Base-by-base conservation (phyloP, 192 early-diverging fungal species). In the Endogone sp. region DNA sequence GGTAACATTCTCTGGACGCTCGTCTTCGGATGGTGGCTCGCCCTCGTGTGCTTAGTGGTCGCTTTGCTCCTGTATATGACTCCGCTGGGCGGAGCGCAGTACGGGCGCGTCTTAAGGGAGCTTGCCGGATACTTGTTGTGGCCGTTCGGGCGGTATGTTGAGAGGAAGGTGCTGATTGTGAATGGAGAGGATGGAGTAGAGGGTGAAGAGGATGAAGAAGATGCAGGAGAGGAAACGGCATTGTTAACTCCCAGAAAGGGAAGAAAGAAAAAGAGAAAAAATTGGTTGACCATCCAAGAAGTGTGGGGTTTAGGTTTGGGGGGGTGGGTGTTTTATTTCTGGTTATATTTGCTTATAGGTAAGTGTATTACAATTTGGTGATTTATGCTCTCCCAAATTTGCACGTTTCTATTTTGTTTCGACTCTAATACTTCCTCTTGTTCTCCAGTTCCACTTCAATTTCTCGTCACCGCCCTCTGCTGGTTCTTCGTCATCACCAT, bases 101-200 rank as follows among this genome's bases (percentile, higher is more conserved):
- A 90, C 74, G 80, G 82, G 3, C 66, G 84, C 56, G 91, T 95
- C 6, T 70, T 94, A 4, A 66, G 89, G 1, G 95, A 92, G 61
- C 82, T 97, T 0, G 86, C 89, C 29, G 79, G 85, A 60, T 99
- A 99, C 67, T 79, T 97, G n/a, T 79, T 99, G 23, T 97, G 94
- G 93, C 97, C 97, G 8, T 99, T 99, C 86, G 95, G 95, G 8
- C 91, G 94, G 67, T 95, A 93, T 77, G 91, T 97, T 20, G 93
- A 93, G 66, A 60, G 27, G 59, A 23, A 21, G 59, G 59, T 26
- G 59, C 59, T 21, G 10, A 60, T 60, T 23, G 59, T 60, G 55
- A 56, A 56, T n/a, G 11, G 55, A 56, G 55, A 13, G 11, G 55
- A 11, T 11, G n/a, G 55, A 13, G 11, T 11, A 56, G 11, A 56